A percentile compares a stretch with the other conserved stretches of the same genome.
Conservation (phyloP, 2,329 filamentous ascomycete species). For the Nannizziopsis barbatae region DNA sequence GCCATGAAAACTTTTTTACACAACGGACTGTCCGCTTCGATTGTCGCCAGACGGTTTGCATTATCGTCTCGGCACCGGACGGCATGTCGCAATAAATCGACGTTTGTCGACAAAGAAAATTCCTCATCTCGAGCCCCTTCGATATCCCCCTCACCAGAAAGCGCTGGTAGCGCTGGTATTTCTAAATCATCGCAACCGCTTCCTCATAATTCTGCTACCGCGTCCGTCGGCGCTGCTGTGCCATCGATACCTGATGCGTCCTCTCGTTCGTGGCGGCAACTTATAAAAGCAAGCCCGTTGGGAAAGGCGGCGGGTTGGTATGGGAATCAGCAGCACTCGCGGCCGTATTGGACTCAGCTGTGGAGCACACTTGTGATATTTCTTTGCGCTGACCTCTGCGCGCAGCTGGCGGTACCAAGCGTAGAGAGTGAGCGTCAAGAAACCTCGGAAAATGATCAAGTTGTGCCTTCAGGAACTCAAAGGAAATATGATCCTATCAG, state of each 20-base stretch:
- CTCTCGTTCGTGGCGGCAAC: conserved; percentile 2
- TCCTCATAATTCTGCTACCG: conserved; percentile 3
- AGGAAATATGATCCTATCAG: conserved; percentile 54
- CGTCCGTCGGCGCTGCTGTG: background rate
- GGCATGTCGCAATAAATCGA: conserved; percentile 2
- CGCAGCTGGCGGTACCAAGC: conserved; percentile 52
- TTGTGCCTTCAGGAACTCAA: background rate
- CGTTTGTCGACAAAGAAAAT: background rate
- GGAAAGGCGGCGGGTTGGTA: conserved; percentile 42
- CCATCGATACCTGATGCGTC: conserved; percentile 7
- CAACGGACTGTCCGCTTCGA: conserved; percentile 1
- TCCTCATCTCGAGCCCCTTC: background rate
- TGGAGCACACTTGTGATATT: conserved; percentile 67
- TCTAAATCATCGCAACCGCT: background rate
- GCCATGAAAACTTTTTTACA: conserved; percentile 3
- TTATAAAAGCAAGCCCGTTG: conserved; percentile 13
- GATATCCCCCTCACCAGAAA: background rate
- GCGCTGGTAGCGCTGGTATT: background rate
- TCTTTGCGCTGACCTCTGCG: conserved; percentile 63
- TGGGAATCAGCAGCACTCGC: conserved; percentile 55
- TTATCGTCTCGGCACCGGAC: background rate
- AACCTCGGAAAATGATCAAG: conserved; percentile 34
- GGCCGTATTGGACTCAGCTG: conserved; percentile 72
- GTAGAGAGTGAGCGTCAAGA: conserved; percentile 16
- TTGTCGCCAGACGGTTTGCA: background rate